phyloP scores from a whole-genome alignment of 2,329 filamentous ascomycete genomes.

The Rutstroemia sydowiana region DNA sequence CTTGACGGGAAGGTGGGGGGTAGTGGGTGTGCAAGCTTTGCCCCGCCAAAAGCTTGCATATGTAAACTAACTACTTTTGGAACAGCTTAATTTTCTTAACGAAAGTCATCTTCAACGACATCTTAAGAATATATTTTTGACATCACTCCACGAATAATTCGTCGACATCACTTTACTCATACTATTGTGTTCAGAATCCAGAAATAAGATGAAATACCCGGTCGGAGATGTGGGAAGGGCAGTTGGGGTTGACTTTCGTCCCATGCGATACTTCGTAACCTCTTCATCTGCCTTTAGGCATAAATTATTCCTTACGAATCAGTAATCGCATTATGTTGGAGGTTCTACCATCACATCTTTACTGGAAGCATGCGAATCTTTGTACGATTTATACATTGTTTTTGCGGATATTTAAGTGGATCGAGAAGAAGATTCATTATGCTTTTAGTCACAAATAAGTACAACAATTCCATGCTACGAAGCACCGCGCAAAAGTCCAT shows the following conservation, averaged over 20 bases:
- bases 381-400: neutral
- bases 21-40: neutral
- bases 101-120: constrained; percentile 25
- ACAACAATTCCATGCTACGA: neutral
- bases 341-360: neutral
- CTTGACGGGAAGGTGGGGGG: constrained; percentile 5
- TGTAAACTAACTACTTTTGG: neutral
- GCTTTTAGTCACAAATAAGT: neutral
- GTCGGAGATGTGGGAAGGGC: constrained; percentile 15
- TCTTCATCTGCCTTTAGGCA: neutral
- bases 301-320: neutral
- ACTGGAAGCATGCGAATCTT: neutral
- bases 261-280: neutral
- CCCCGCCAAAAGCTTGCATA: neutral
- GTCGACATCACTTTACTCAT: neutral
- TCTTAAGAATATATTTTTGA: constrained; percentile 15
- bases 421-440: neutral
- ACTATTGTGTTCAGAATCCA: neutral
- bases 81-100: neutral
- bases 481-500: neutral
- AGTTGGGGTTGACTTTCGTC: neutral
- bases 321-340: neutral
- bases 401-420: neutral
- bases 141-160: constrained; percentile 16
- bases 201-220: constrained; percentile 18